Evolutionary conservation across 2,329 filamentous ascomycete genomes (phyloP).

Genomic region (Colletotrichum trifolii): DNA sequence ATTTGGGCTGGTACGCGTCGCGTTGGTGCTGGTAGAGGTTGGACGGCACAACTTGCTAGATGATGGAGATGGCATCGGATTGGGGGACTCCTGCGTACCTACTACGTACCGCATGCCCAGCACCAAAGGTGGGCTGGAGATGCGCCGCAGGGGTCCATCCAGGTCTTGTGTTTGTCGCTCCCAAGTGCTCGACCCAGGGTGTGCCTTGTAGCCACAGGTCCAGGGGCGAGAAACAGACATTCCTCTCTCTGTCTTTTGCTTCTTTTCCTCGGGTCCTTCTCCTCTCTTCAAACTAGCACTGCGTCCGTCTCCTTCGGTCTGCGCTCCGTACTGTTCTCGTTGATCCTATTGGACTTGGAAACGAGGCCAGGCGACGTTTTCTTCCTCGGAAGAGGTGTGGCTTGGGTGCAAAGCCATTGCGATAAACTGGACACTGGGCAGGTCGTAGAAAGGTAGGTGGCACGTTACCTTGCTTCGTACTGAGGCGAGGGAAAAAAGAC

Average conservation of each 20-base stretch:
- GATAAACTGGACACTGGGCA: no score
- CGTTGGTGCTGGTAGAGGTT: constrained; percentile 4
- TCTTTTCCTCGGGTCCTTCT: no score
- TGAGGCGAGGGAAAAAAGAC: no score
- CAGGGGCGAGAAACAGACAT: background rate
- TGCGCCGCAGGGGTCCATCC: constrained; percentile 30
- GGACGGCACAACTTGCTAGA: no score
- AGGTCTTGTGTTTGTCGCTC: constrained; percentile 18
- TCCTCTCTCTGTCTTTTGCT: background rate
- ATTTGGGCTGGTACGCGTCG: constrained; percentile 3
- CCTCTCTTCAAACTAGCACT: background rate
- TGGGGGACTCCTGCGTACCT: constrained; percentile 1
- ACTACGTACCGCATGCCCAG: no score
- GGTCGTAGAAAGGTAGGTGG: no score
- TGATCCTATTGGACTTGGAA: no score
- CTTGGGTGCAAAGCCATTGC: no score
- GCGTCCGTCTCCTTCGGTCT: background rate
- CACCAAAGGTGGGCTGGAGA: constrained; percentile 11
- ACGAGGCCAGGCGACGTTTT: no score
- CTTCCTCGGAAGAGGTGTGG: no score
- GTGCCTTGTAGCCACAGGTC: background rate
- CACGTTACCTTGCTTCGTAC: no score
- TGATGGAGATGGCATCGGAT: constrained; percentile 11
- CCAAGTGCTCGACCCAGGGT: constrained; percentile 19
- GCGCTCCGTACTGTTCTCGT: background rate